Evolutionary conservation across 1,139 yeast species (phyloP), one percentile per base, ranked within the genome.

Genomic region (Yamadazyma dushanensis): DNA sequence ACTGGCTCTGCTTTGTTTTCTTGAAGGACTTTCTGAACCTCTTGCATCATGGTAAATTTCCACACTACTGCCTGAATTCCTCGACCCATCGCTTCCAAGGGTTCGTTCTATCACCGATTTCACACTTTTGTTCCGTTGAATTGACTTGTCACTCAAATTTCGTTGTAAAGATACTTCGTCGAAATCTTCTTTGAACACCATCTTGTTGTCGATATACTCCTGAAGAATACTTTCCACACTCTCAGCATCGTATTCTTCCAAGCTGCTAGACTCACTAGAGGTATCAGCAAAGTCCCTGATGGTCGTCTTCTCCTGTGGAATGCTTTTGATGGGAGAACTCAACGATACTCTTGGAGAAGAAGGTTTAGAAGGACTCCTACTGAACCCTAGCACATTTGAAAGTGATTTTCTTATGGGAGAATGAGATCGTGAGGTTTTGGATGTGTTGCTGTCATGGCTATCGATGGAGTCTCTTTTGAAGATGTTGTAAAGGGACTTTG

Each of bases 221-320:
- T 59, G 56, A 6, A 66, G 50, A 5, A 65, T 51, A 16, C 66
- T 59, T 39, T 61, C 61, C 4, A 64, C 54, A 11, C 69, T 62
- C 20, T 61, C 70, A 1, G 60, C 52, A 38, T 61, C 65, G 24
- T 50, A 45, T 11, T 41, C 36, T 11, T 26, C 45, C 21, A 47
- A 50, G 8, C 23, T 31, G 10, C 59, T 50, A 36, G 59, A 64
- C 8, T 54, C 54, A 8, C 63, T 57, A 1, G 68, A 56, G 9
- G 73, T 63, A 46, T 69, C 75, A 13, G 74, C 75, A 46, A 69
- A 67, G 36, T 68, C 74, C 10, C 57, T 65, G 11, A 64, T 38
- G 2, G 63, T 55, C 13, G 60, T 50, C 15, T 20, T 7, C 10
- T 20, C 25, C 10, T 19, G 22, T 7, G 22, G 17, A 26, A 14